phyloP scores from a whole-genome alignment of 805 yeast species.

The Candida pseudofarinosa region DNA sequence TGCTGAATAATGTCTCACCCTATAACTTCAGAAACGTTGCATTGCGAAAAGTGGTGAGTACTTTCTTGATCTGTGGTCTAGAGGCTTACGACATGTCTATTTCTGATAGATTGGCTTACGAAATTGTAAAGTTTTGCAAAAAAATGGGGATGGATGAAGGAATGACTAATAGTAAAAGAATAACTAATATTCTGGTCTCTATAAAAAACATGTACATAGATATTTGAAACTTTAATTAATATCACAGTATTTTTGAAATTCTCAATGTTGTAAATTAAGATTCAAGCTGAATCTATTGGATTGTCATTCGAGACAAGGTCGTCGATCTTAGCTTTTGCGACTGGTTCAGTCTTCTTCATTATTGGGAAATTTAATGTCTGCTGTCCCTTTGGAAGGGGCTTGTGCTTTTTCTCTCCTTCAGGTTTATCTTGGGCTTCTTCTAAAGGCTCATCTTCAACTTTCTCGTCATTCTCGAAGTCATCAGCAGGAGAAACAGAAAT shows the following conservation, averaged over 20 bases:
- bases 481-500: conserved; percentile 15
- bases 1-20: not conserved
- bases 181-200: not conserved
- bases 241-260: no score
- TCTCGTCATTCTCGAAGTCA: conserved; percentile 1
- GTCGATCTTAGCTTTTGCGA: conserved; percentile 29
- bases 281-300: conserved; percentile 3
- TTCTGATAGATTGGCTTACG: conserved; percentile 35
- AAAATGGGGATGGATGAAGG: conserved; percentile 17
- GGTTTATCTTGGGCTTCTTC: not conserved
- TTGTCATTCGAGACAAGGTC: conserved; percentile 25
- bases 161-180: conserved; percentile 7
- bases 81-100: conserved; percentile 36
- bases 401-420: conserved; percentile 3
- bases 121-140: conserved; percentile 30
- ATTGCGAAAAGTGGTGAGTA: not conserved
- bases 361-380: conserved; percentile 22
- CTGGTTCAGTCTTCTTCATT: not conserved
- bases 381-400: conserved; percentile 39
- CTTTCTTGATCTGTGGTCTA: conserved; percentile 32
- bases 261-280: no score
- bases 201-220: not conserved
- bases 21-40: not conserved
- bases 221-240: conserved; percentile 1
- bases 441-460: not conserved